Conservation (phyloP, 1,284 basidiomycete species). For the Cerrena zonata region DNA sequence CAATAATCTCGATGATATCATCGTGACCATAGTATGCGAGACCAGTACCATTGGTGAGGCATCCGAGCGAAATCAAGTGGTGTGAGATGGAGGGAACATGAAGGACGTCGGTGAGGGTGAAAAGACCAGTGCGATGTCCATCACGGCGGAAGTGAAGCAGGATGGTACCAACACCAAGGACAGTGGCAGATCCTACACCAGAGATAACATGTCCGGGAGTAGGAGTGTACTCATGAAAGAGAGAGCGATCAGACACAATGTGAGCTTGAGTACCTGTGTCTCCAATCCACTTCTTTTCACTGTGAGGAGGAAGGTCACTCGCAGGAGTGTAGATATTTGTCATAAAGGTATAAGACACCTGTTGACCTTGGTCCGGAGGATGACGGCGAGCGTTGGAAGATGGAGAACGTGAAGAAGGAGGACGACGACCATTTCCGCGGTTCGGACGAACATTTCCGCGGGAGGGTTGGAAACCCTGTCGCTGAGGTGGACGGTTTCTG, state of each 20-base stretch:
- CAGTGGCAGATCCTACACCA: constrained; percentile 15
- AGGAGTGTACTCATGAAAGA: constrained; percentile 12
- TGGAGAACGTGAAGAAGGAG: too few species aligned
- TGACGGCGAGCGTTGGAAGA: too few species aligned
- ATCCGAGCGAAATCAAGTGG: constrained; percentile 31
- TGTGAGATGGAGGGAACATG: constrained; percentile 28
- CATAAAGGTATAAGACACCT: too few species aligned
- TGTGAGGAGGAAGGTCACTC: too few species aligned
- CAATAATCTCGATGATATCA: constrained; percentile 10
- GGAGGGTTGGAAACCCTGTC: too few species aligned
- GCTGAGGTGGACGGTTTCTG: too few species aligned
- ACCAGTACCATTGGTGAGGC: constrained; percentile 11
- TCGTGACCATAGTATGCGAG: constrained; percentile 4
- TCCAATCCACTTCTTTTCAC: constrained; percentile 17
- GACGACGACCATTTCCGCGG: too few species aligned
- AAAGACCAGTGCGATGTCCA: constrained; percentile 1
- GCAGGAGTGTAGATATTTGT: too few species aligned
- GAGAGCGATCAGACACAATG: constrained; percentile 11
- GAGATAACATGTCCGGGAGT: constrained; percentile 12
- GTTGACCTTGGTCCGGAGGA: too few species aligned
- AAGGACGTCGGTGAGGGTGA: constrained; percentile 25
- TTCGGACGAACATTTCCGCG: too few species aligned
- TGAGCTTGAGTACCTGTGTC: constrained; percentile 14
- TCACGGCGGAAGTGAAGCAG: constrained; percentile 12
- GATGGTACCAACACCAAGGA: constrained; percentile 15